Evolutionary conservation across 106 monocot species (phyloP).

Genomic region (Apostasia shenzhenica): DNA sequence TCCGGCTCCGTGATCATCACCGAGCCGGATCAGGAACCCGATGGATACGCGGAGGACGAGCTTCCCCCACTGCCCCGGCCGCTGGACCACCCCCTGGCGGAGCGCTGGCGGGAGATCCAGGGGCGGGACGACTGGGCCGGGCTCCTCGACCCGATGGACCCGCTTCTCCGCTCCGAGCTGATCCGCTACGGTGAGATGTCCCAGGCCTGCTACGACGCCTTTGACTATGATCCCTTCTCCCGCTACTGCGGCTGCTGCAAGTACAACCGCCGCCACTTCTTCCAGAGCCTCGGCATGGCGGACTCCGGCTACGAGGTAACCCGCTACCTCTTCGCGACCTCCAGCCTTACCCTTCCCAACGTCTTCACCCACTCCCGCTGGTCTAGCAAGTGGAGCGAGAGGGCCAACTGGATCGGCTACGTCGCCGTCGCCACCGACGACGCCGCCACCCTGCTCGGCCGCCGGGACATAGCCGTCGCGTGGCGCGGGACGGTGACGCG

Average conservation of each 20-base stretch:
- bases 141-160: slow-evolving; percentile 79
- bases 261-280: slow-evolving; percentile 50
- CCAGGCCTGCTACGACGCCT: slow-evolving; percentile 89
- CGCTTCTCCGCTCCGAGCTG: slow-evolving; percentile 69
- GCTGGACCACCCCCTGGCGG: slow-evolving; percentile 4
- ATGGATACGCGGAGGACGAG: background rate
- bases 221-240: slow-evolving; percentile 71
- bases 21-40: background rate
- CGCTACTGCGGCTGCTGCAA: slow-evolving; percentile 72
- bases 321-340: slow-evolving; percentile 79
- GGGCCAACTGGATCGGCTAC: slow-evolving; percentile 92
- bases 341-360: slow-evolving; percentile 55
- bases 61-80: background rate
- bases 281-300: slow-evolving; percentile 34
- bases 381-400: slow-evolving; percentile 43
- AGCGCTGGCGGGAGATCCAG: slow-evolving; percentile 65
- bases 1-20: slow-evolving; percentile 5
- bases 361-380: slow-evolving; percentile 39
- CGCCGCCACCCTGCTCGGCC: slow-evolving; percentile 41
- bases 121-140: slow-evolving; percentile 73
- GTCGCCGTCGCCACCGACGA: slow-evolving; percentile 73
- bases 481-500: slow-evolving; percentile 83
- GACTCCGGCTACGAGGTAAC: slow-evolving; percentile 48
- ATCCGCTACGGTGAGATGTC: slow-evolving; percentile 85
- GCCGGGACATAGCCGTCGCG: slow-evolving; percentile 62